phyloP scores from a whole-genome alignment of 2,329 filamentous ascomycete genomes.

The Biscogniauxia sp. region DNA sequence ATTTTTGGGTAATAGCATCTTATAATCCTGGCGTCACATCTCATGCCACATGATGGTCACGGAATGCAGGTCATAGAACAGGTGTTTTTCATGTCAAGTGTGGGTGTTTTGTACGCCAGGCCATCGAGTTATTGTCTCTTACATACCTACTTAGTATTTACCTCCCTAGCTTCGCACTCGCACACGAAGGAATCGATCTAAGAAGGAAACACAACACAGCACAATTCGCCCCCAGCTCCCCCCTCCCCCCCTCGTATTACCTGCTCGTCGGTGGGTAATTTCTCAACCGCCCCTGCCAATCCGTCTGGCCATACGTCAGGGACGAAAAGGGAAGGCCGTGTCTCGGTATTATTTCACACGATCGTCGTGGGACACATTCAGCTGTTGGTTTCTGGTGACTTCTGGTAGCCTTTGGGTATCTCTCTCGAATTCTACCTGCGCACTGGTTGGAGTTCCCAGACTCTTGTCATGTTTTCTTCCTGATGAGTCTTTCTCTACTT shows the following conservation, averaged over 20 bases:
- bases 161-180: neutral
- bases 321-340: slow-evolving; percentile 1
- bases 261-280: neutral
- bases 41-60: neutral
- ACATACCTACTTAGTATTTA: neutral
- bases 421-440: neutral
- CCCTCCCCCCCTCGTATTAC: neutral
- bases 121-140: neutral
- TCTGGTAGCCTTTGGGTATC: too few species aligned
- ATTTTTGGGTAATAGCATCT: neutral
- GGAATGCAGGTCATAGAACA: neutral
- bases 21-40: neutral
- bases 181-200: neutral
- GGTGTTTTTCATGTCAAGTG: neutral
- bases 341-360: neutral
- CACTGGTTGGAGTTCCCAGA: neutral
- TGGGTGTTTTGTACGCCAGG: neutral
- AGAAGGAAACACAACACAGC: neutral
- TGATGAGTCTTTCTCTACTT: neutral
- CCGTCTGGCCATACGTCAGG: neutral
- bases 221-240: too few species aligned
- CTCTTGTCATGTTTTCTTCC: neutral
- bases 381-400: neutral
- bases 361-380: neutral
- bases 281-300: neutral